Evolutionary conservation across 441 rosid species (phyloP), one percentile per base, ranked within the genome.

Genomic region (Aquilaria agallochum): DNA sequence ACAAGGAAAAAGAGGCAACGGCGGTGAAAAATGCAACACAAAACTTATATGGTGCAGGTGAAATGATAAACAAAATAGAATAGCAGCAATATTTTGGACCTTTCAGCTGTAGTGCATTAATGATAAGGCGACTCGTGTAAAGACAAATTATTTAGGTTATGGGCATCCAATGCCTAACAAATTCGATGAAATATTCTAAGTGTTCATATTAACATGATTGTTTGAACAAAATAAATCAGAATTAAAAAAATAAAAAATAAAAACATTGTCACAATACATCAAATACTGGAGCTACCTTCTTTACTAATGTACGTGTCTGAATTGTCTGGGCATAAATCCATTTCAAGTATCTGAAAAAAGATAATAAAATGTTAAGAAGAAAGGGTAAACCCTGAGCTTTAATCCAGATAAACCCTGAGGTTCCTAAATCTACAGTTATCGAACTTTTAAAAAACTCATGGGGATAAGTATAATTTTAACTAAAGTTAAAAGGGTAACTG

Each of bases 281-380:
- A 51, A 64, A 59, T 53, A 31, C 13, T 40, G 9, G 56, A 68
- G 9, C 46, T 71, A 79, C 83, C 79, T 74, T 74, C 70, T 56
- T 56, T 68, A 30, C 69, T 68, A 30, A 62, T 30, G 55, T n/a
- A 55, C 31, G 65, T 49, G 59, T 80, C 78, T 52, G 34, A 53
- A 59, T 68, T 74, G 6, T 77, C 71, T 2, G 85, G 85, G 53
- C 71, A 74, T 61, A 80, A 77, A 65, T 80, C 85, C 82, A 77
- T 74, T 42, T 70, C 72, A 36, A 80, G 80, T 63, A 77, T 65
- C 85, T 77, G 80, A 62, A 67, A 59, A 63, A 12, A 49, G 56
- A 50, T 51, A 68, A 44, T 33, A 75, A 60, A 71, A 50, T 3
- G 7, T 58, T 36, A 44, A 50, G 46, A 52, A 33, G 46, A 4